phyloP scores from a whole-genome alignment of 345 rosid genomes.

The Pseudoturritis turrita region DNA sequence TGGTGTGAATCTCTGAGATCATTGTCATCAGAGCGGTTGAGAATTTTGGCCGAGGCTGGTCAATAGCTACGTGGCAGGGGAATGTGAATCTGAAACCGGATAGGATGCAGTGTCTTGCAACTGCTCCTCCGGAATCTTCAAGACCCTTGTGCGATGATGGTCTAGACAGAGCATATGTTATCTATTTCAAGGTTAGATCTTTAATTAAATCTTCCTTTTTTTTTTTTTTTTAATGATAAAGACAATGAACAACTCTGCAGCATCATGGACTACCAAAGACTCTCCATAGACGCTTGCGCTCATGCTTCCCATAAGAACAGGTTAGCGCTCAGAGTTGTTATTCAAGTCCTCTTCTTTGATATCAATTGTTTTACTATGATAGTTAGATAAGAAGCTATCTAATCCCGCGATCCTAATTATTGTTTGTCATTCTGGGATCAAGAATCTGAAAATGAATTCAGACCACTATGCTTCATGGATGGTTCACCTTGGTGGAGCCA shows the following conservation, averaged over 20 bases:
- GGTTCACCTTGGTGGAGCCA: constrained; percentile 72
- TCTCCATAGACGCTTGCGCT: constrained; percentile 93
- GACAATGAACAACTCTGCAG: constrained; percentile 92
- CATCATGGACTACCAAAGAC: constrained; percentile 77
- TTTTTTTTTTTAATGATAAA: constrained; percentile 46
- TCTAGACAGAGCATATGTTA: constrained; percentile 79
- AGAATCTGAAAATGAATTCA: constrained; percentile 79
- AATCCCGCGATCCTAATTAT: not conserved
- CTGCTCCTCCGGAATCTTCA: constrained; percentile 73
- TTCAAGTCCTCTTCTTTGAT: constrained; percentile 92
- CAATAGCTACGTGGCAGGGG: constrained; percentile 85
- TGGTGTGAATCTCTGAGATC: too few species aligned
- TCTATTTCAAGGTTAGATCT: constrained; percentile 80
- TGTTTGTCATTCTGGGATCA: not conserved
- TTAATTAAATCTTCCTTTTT: not conserved
- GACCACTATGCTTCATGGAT: constrained; percentile 89
- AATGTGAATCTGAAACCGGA: constrained; percentile 84
- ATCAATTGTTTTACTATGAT: not conserved
- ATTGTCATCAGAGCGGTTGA: too few species aligned
- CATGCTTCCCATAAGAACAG: constrained; percentile 96
- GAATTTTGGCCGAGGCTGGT: constrained; percentile 65
- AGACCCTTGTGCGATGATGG: constrained; percentile 88
- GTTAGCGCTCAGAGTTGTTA: constrained; percentile 80
- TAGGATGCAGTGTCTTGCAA: constrained; percentile 73
- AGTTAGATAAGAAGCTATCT: not conserved